Evolutionary conservation across 2,329 filamentous ascomycete species (phyloP).

Genomic region (Penicillium sp.): DNA sequence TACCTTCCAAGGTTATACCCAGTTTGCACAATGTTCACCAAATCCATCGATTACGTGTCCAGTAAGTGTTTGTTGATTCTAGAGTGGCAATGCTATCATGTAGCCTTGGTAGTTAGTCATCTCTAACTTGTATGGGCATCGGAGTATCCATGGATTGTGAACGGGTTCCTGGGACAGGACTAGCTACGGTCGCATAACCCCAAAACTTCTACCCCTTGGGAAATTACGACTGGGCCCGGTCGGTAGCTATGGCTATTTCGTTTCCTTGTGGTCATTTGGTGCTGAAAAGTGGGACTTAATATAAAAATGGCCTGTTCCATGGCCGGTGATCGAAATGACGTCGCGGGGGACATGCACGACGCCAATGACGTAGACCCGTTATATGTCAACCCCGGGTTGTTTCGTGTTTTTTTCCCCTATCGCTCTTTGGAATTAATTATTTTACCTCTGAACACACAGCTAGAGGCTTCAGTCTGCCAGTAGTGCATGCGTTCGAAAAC

Average conservation of each 20-base stretch:
- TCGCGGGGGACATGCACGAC: constrained; percentile 6
- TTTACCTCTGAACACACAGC: neutral
- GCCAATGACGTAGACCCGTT: constrained; percentile 16
- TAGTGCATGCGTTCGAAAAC: neutral
- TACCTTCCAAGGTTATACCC: too few species aligned
- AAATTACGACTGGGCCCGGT: neutral
- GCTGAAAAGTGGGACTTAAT: constrained; percentile 1
- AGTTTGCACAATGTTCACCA: too few species aligned
- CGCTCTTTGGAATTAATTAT: neutral
- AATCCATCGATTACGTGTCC: too few species aligned
- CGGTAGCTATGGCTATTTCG: neutral
- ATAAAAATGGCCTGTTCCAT: constrained; percentile 12
- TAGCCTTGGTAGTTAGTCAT: too few species aligned
- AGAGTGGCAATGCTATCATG: too few species aligned
- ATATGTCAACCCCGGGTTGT: constrained; percentile 7
- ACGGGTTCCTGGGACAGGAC: neutral
- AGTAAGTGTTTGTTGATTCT: too few species aligned
- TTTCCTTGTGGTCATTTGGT: neutral
- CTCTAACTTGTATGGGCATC: too few species aligned
- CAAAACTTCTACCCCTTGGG: neutral
- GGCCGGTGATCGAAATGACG: constrained; percentile 19
- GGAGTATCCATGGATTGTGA: neutral
- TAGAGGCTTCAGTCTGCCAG: neutral
- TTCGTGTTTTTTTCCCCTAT: neutral
- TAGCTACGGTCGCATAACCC: neutral